phyloP scores from a whole-genome alignment of 176 grass and related monocot species.

The Cenchrus fungigraminus region DNA sequence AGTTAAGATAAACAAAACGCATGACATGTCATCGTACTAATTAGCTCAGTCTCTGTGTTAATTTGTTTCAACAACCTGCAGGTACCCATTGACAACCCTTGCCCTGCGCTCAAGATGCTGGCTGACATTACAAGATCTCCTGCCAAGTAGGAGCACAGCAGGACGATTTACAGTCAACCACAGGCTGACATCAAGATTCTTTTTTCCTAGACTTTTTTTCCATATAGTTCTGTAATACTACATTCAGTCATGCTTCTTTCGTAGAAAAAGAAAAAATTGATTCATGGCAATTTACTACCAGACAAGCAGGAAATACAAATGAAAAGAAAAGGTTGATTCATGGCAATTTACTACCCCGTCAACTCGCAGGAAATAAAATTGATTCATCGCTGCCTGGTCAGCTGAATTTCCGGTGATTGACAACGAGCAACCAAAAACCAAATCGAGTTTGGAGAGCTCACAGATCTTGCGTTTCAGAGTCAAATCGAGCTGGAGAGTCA shows the following conservation, averaged over 20 bases:
- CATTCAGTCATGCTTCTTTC: constrained; percentile 4
- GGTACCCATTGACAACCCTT: constrained; percentile 95
- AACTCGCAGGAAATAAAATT: not conserved
- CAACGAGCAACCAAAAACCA: constrained; percentile 24
- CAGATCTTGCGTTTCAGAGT: too few relatives aligned
- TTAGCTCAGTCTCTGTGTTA: not conserved
- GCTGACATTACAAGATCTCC: constrained; percentile 69
- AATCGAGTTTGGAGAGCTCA: not conserved
- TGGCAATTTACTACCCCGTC: too few relatives aligned
- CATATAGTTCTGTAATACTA: not conserved
- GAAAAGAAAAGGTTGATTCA: not conserved
- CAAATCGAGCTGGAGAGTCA: too few relatives aligned
- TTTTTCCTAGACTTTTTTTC: not conserved
- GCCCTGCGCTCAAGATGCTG: constrained; percentile 82
- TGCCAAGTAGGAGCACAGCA: constrained; percentile 37
- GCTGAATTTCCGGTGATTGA: constrained; percentile 15
- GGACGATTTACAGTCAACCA: not conserved
- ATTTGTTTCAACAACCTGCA: constrained; percentile 42
- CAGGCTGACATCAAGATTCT: not conserved
- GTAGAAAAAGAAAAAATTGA: not conserved
- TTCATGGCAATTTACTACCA: constrained; percentile 34
- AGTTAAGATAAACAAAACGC: too few relatives aligned
- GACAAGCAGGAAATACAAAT: constrained; percentile 6
- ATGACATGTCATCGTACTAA: not conserved
- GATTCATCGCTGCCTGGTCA: constrained; percentile 12